Conservation (phyloP, 768 basidiomycete genomes). For the Boletus coccyginus region DNA sequence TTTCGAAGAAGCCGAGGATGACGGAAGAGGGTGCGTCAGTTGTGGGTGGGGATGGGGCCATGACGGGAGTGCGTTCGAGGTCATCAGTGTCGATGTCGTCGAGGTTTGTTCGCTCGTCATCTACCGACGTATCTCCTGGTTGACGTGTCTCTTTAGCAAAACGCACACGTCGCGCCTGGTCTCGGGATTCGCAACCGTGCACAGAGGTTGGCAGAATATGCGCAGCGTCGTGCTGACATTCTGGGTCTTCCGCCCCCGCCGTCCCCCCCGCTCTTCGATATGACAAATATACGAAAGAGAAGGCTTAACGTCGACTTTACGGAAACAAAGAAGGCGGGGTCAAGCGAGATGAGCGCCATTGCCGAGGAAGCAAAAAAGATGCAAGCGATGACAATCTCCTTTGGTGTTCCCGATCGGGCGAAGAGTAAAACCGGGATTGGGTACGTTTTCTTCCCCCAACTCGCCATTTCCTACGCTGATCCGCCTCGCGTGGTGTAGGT, state of each 20-base stretch:
- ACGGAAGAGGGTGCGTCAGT: slow-evolving; percentile 60
- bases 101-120: slow-evolving; percentile 44
- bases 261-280: slow-evolving; percentile 28
- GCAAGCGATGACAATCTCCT: slow-evolving; percentile 47
- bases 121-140: background rate
- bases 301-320: slow-evolving; percentile 25
- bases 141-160: slow-evolving; percentile 38
- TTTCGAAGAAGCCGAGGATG: slow-evolving; percentile 46
- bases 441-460: slow-evolving; percentile 32
- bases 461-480: background rate
- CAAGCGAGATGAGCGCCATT: slow-evolving; percentile 20
- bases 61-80: slow-evolving; percentile 74
- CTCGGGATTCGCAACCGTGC: slow-evolving; percentile 58
- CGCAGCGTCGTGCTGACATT: slow-evolving; percentile 53
- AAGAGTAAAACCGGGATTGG: slow-evolving; percentile 41
- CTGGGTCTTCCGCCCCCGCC: slow-evolving; percentile 27
- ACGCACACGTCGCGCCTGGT: slow-evolving; percentile 51
- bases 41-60: slow-evolving; percentile 78
- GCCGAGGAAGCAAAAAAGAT: slow-evolving; percentile 41
- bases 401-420: slow-evolving; percentile 35
- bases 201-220: slow-evolving; percentile 67
- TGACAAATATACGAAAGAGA: slow-evolving; percentile 36
- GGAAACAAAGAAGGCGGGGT: slow-evolving; percentile 20
- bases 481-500: slow-evolving; percentile 33
- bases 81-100: slow-evolving; percentile 60